These are phyloP conservation scores for Torulaspora indica DNA, from an alignment of 805 yeast genomes.

Conservation along the genomic window DNA sequence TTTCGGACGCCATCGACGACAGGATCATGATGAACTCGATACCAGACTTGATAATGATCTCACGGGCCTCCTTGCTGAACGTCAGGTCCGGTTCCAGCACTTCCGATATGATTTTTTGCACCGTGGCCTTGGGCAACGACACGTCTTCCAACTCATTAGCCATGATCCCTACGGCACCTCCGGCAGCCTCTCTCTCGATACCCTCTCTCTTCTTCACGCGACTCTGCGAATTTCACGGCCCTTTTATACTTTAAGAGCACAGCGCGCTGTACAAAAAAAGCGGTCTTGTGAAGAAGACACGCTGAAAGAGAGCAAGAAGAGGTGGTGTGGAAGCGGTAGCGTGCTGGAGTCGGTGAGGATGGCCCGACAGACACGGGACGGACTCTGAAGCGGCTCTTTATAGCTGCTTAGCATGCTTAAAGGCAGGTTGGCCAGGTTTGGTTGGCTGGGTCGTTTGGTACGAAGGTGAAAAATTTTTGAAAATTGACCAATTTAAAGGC, in stretches of 20 bases:
- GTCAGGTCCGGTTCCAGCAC: slow-evolving; percentile 83
- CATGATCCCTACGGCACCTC: slow-evolving; percentile 10
- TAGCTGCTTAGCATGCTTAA: too few species aligned
- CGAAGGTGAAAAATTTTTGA: slow-evolving; percentile 17
- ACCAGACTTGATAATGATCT: slow-evolving; percentile 92
- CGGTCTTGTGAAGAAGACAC: background rate
- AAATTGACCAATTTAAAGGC: too few species aligned
- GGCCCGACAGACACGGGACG: too few species aligned
- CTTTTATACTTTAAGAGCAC: background rate
- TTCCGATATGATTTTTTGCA: slow-evolving; percentile 88
- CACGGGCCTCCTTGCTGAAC: slow-evolving; percentile 89
- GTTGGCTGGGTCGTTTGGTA: slow-evolving; percentile 6
- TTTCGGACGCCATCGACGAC: slow-evolving; percentile 89
- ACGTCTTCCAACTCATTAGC: slow-evolving; percentile 38
- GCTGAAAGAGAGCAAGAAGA: too few species aligned
- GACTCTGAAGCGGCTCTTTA: too few species aligned
- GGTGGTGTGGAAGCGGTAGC: too few species aligned
- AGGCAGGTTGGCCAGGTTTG: too few species aligned
- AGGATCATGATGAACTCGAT: slow-evolving; percentile 93
- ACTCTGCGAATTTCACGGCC: background rate
- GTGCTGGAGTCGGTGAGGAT: too few species aligned
- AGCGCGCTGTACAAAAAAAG: background rate
- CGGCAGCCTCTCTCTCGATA: too few species aligned
- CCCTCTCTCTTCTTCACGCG: background rate
- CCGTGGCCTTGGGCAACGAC: slow-evolving; percentile 68